Evolutionary conservation across 768 basidiomycete genomes (phyloP).

Genomic region (Paxillus rubicundulus): DNA sequence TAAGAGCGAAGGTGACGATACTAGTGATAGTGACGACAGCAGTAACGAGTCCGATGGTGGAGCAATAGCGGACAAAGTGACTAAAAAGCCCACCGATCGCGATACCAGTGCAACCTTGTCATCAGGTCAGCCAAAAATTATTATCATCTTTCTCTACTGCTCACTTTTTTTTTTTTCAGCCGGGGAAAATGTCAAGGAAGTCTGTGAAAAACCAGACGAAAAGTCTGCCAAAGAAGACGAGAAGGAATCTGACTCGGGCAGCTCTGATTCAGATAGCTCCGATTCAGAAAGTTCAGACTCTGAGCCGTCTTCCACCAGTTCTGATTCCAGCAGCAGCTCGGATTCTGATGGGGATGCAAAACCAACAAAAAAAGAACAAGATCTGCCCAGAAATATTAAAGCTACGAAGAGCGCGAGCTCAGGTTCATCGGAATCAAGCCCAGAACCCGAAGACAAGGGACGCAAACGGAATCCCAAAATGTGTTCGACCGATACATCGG

Average conservation of each 20-base stretch:
- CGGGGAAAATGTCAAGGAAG: slow-evolving; percentile 10
- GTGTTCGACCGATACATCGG: background rate
- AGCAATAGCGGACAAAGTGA: background rate
- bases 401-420: background rate
- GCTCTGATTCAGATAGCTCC: slow-evolving; percentile 16
- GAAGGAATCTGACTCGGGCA: slow-evolving; percentile 11
- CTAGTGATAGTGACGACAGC: slow-evolving; percentile 12
- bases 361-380: background rate
- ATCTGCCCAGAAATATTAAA: slow-evolving; percentile 1
- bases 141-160: background rate
- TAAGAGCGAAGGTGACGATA: slow-evolving; percentile 6
- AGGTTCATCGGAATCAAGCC: slow-evolving; percentile 23
- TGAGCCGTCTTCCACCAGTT: slow-evolving; percentile 5
- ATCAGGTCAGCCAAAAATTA: slow-evolving; percentile 23
- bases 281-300: slow-evolving; percentile 8
- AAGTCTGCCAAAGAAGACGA: background rate
- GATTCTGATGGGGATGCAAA: slow-evolving; percentile 10
- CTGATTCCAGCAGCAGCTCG: slow-evolving; percentile 15
- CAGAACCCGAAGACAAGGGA: slow-evolving; percentile 23
- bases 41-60: slow-evolving; percentile 3
- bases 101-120: slow-evolving; percentile 43
- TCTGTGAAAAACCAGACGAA: slow-evolving; percentile 1
- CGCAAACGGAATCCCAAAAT: slow-evolving; percentile 2
- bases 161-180: slow-evolving; percentile 6
- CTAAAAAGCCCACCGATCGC: slow-evolving; percentile 19